Evolutionary conservation across 2,329 filamentous ascomycete species (phyloP).

Genomic region (Ramularia endophylla): DNA sequence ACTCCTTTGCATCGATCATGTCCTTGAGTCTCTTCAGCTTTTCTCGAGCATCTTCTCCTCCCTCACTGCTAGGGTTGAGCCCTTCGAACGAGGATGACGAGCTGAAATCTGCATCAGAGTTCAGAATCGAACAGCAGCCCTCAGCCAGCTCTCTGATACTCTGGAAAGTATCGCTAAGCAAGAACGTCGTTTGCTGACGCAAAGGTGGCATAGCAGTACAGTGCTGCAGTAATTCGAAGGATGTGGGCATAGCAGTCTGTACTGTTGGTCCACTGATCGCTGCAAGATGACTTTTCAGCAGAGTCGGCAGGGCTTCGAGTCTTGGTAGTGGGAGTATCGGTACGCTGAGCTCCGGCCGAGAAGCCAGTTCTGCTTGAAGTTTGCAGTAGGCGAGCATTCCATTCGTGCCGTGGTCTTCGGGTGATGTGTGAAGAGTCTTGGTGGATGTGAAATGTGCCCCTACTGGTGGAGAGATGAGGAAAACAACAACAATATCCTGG

Average conservation of each 20-base stretch:
- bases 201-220: conserved; percentile 23
- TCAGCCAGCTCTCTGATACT: conserved; percentile 18
- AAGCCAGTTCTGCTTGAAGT: conserved; percentile 24
- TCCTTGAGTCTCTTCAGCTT: no score
- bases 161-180: conserved; percentile 23
- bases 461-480: conserved; percentile 22
- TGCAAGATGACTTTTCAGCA: conserved; percentile 18
- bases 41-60: no score
- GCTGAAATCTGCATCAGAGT: conserved; percentile 6
- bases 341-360: conserved; percentile 16
- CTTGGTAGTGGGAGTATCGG: conserved; percentile 24
- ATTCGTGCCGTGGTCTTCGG: background rate
- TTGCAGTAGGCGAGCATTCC: conserved; percentile 22
- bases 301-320: conserved; percentile 16
- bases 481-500: conserved; percentile 26
- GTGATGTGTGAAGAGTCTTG: background rate
- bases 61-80: no score
- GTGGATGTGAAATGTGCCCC: background rate
- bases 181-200: conserved; percentile 18
- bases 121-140: conserved; percentile 8
- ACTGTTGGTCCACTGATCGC: conserved; percentile 1
- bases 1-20: no score
- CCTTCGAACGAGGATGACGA: conserved; percentile 6
- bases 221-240: conserved; percentile 19
- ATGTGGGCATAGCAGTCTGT: no score